Conservation (phyloP, 2,329 filamentous ascomycete genomes). For the Neofusicoccum umdonicola region DNA sequence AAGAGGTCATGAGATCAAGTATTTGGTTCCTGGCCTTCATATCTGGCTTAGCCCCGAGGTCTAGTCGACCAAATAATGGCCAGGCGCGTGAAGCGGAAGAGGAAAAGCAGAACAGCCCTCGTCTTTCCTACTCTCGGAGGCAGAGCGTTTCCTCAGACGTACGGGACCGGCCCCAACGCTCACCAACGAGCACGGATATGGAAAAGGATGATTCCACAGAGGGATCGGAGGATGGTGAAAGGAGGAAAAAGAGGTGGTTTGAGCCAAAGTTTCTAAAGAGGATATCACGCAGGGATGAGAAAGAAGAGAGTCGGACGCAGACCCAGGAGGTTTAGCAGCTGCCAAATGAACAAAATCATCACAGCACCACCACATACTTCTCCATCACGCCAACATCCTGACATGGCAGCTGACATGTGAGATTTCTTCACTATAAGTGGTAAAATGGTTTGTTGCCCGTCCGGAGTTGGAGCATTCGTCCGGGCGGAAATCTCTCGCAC, state of each 20-base stretch:
- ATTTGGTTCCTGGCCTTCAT: constrained; percentile 13
- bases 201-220: neutral
- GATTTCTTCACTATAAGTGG: neutral
- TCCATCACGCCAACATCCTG: neutral
- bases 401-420: neutral
- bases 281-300: constrained; percentile 3
- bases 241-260: neutral
- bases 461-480: neutral
- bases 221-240: neutral
- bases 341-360: neutral
- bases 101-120: neutral
- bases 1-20: constrained; percentile 17
- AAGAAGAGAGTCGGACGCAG: neutral
- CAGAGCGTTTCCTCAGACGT: neutral
- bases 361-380: neutral
- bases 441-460: neutral
- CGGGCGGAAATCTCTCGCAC: neutral
- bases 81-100: neutral
- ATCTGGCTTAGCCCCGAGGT: neutral
- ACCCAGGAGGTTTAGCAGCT: constrained; percentile 1
- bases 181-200: neutral
- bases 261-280: neutral
- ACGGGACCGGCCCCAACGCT: neutral
- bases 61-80: neutral
- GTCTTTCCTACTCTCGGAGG: neutral